phyloP scores from a whole-genome alignment of 1,284 basidiomycete species.

The Pseudozyma sp. region DNA sequence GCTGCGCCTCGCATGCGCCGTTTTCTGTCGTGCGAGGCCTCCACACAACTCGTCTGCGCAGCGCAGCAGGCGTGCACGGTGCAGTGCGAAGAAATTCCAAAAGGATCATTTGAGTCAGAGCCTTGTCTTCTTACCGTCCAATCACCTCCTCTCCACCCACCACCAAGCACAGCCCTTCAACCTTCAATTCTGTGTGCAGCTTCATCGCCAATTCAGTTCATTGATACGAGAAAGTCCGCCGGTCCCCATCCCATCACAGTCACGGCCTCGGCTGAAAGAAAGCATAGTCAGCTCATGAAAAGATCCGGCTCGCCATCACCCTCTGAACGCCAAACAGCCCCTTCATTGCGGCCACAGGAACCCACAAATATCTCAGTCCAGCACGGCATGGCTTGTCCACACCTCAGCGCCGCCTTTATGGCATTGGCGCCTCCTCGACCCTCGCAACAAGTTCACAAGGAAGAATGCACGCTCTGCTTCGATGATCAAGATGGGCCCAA shows the following conservation, averaged over 20 bases:
- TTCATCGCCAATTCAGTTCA: background rate
- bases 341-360: conserved; percentile 16
- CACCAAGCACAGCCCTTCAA: no score
- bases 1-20: background rate
- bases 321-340: conserved; percentile 8
- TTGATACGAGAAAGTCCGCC: background rate
- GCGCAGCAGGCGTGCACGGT: background rate
- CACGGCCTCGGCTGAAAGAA: background rate
- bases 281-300: conserved; percentile 33
- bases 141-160: background rate
- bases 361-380: background rate
- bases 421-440: conserved; percentile 52
- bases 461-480: conserved; percentile 96
- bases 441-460: conserved; percentile 75
- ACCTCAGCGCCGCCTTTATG: conserved; percentile 52
- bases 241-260: background rate
- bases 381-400: conserved; percentile 55
- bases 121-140: background rate
- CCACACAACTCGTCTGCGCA: no score
- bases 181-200: no score
- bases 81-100: background rate
- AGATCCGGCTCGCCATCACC: conserved; percentile 37
- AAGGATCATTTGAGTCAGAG: background rate
- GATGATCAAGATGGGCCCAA: conserved; percentile 80
- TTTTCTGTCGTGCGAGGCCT: no score